These are phyloP conservation scores for Euphorbia peplus DNA, from an alignment of 345 rosid genomes.

Conservation along the genomic window DNA sequence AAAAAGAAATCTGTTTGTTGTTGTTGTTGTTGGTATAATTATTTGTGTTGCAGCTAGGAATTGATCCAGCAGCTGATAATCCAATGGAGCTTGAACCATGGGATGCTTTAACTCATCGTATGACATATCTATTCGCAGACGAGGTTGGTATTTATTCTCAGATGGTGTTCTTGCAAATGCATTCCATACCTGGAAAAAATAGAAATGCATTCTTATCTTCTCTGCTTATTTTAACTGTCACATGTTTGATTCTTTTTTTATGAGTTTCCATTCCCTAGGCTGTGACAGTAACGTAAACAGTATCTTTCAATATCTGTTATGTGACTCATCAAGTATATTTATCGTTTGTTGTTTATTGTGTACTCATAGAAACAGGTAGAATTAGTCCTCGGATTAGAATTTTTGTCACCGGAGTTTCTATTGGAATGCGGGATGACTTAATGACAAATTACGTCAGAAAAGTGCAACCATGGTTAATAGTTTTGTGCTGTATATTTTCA, in stretches of 20 bases:
- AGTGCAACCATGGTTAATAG: not conserved
- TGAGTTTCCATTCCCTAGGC: not conserved
- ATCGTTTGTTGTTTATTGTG: not conserved
- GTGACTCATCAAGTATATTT: not conserved
- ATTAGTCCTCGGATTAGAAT: not conserved
- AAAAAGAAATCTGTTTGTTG: not conserved
- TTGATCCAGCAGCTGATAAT: conserved; percentile 38
- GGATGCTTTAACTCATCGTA: conserved; percentile 50
- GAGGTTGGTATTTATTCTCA: conserved; percentile 58
- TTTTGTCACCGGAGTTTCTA: not conserved
- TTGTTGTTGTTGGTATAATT: not conserved
- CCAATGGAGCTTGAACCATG: conserved; percentile 59
- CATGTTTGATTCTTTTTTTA: not conserved
- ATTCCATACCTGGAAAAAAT: not conserved
- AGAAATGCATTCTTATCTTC: not conserved
- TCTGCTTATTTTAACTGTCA: not conserved
- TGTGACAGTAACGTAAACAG: not conserved
- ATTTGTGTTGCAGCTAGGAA: conserved; percentile 60
- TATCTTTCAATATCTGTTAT: not conserved
- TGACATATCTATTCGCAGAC: conserved; percentile 54
- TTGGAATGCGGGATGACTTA: conserved; percentile 2
- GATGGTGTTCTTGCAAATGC: not conserved
- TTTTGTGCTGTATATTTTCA: not conserved
- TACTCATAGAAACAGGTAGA: not conserved
- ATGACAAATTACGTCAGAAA: not conserved